Conservation (phyloP, 2,329 filamentous ascomycete species). For the Fusarium sp. region DNA sequence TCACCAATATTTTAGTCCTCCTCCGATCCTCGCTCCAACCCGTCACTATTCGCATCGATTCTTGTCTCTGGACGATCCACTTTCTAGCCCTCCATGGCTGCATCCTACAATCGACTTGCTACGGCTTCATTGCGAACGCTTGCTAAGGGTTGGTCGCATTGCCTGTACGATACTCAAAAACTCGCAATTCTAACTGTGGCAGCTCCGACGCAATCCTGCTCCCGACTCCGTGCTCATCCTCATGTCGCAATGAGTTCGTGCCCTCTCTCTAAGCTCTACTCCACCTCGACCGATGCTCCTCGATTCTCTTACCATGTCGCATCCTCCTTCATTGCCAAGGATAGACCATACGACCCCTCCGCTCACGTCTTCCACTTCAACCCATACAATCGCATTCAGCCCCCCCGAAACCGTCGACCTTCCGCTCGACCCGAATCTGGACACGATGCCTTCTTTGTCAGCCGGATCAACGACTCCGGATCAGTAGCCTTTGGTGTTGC, state of each 20-base stretch:
- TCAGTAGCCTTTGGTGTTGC: conserved; percentile 88
- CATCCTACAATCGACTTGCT: conserved; percentile 38
- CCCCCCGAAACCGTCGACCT: conserved; percentile 53
- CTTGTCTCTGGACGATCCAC: conserved; percentile 20
- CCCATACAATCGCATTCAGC: conserved; percentile 69
- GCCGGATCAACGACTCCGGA: conserved; percentile 77
- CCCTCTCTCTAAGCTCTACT: conserved; percentile 40
- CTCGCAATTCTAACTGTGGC: conserved; percentile 22
- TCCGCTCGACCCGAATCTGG: conserved; percentile 77
- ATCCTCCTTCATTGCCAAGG: conserved; percentile 81
- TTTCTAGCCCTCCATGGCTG: conserved; percentile 42
- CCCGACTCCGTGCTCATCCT: conserved; percentile 15
- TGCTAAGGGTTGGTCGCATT: conserved; percentile 37
- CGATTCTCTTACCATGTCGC: conserved; percentile 76
- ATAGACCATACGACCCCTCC: conserved; percentile 73
- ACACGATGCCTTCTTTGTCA: conserved; percentile 96
- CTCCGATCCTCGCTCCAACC: not conserved
- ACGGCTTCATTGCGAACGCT: conserved; percentile 39
- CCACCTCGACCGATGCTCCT: conserved; percentile 43
- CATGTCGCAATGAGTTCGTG: conserved; percentile 31
- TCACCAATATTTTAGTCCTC: not conserved
- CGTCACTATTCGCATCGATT: conserved; percentile 14
- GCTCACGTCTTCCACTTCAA: conserved; percentile 80
- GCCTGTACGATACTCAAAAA: not conserved
- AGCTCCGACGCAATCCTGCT: conserved; percentile 32